Base-by-base conservation (phyloP, 140 eudicot species). In the Stevia rebaudiana region DNA sequence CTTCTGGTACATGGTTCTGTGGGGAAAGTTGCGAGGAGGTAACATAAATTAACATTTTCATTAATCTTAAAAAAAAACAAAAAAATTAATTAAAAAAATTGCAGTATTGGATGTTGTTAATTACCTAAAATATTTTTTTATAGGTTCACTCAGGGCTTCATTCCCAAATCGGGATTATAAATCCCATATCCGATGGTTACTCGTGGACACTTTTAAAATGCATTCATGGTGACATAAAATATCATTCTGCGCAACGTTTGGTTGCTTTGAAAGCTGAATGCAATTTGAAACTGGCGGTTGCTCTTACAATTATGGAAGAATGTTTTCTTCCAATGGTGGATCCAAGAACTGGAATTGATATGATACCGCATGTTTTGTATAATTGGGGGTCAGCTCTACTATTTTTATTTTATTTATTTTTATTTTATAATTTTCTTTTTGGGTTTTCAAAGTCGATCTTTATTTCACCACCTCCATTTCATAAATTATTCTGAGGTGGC, bases 291-390 rank as follows among this genome's bases (percentile, higher is more conserved):
- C 67, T 92, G 73, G 96, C 99, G 51, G 99, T 92, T 83, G 95
- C 99, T 5, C 84, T 85, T 62, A 92, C 96, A 61, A 92, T 92
- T 8, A 85, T 92, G 97, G 99, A 92, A 80, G 99, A 92, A 67
- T 92, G 97, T 81, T 92, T 92, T 83, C 88, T 92, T 36, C 95
- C 94, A 9, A 92, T 88, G 99, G 89, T 87, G 78, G 99, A 88
- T 80, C 83, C 86, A 53, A 88, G 90, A 78, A 92, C 99, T 2
- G 99, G 99, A 71, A 83, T 92, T 61, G 90, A 92, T 81, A 88
- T 92, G 99, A 92, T 92, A 61, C 99, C 99, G 18, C 99, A 92
- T 67, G 95, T 88, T 33, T 47, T 92, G 30, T 92, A 88, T 75
- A 92, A 82, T 73, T 92, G 96, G 97, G 99, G 99, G 99, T 92